Conservation (phyloP, 2,329 filamentous ascomycete genomes). For the Penicillium sumatraense region DNA sequence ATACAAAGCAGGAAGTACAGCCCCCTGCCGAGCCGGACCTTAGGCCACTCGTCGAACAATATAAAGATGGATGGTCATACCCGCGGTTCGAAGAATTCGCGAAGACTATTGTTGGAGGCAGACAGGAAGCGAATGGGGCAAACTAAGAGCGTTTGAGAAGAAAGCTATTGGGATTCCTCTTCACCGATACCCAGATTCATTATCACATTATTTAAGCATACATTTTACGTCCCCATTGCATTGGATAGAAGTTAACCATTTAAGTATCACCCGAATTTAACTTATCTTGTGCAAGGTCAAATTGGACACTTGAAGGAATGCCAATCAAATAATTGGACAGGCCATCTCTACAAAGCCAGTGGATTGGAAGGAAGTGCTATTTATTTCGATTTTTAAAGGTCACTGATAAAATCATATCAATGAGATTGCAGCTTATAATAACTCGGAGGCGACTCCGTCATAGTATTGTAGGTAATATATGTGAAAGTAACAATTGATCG, state of each 20-base stretch:
- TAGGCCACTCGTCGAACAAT: slow-evolving; percentile 47
- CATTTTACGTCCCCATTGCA: no score
- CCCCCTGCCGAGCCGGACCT: slow-evolving; percentile 28
- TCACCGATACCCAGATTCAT: slow-evolving; percentile 10
- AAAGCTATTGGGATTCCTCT: background rate
- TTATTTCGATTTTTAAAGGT: no score
- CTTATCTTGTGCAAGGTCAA: no score
- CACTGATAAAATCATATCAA: no score
- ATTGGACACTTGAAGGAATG: no score
- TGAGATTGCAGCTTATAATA: no score
- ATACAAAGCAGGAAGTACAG: slow-evolving; percentile 12
- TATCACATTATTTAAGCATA: slow-evolving; percentile 18
- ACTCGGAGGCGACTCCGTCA: background rate
- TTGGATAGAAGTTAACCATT: no score
- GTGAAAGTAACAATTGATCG: background rate
- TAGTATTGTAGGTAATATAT: background rate
- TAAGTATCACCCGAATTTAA: no score
- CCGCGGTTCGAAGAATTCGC: slow-evolving; percentile 48
- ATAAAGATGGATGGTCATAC: slow-evolving; percentile 50
- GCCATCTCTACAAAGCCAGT: no score
- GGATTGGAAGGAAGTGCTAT: no score
- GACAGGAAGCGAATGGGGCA: slow-evolving; percentile 26
- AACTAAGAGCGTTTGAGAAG: background rate
- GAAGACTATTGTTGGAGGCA: slow-evolving; percentile 34
- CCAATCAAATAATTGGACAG: no score